Evolutionary conservation across 1,284 basidiomycete genomes (phyloP).

Genomic region (Ustilago hordei): DNA sequence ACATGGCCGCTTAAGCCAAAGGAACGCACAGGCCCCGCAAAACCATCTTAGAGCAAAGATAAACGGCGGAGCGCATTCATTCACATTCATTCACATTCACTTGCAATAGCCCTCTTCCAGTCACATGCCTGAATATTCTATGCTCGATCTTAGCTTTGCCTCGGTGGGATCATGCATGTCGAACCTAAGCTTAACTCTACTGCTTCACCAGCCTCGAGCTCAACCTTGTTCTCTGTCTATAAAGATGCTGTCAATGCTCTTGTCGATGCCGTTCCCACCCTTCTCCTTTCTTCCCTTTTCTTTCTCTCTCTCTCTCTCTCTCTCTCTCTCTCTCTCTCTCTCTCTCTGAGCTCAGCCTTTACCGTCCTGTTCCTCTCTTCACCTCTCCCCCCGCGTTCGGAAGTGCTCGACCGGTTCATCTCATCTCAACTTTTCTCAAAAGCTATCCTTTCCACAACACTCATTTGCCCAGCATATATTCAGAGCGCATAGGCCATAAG

Average conservation of each 20-base stretch:
- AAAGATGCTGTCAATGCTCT: background rate
- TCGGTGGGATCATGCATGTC: background rate
- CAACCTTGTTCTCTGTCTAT: conserved; percentile 1
- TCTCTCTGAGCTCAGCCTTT: background rate
- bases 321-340: background rate
- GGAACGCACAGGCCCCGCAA: background rate
- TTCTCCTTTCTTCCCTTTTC: background rate
- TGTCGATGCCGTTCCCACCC: background rate
- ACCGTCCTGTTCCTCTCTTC: background rate
- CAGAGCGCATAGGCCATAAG: background rate
- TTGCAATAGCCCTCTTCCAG: no score
- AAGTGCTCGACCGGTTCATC: background rate
- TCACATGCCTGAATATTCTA: no score
- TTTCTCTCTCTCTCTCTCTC: background rate
- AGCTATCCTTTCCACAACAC: background rate
- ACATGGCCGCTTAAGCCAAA: background rate
- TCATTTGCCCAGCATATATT: background rate
- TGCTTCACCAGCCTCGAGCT: background rate
- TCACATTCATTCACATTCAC: no score
- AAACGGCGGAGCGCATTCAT: conserved; percentile 15
- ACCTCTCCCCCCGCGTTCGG: background rate
- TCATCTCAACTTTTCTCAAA: background rate
- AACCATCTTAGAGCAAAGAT: background rate
- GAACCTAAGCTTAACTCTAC: background rate
- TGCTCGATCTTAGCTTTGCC: background rate